Conservation (phyloP, 2,329 filamentous ascomycete species). For the Beauveria sp. region DNA sequence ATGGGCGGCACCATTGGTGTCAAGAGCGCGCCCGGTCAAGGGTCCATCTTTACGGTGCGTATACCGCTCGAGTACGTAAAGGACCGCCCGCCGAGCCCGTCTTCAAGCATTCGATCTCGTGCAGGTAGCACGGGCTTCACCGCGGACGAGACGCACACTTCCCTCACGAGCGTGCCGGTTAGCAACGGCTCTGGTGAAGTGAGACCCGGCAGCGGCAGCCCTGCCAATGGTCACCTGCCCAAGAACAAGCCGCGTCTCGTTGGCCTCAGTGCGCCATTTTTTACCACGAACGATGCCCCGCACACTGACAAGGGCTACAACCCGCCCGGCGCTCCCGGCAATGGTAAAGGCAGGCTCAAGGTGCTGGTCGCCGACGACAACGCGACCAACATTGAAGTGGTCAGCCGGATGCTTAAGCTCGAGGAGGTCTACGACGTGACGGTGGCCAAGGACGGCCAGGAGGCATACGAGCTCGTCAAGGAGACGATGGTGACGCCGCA, state of each 20-base stretch:
- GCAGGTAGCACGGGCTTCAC: constrained; percentile 37
- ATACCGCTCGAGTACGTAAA: constrained; percentile 74
- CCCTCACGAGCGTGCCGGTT: constrained; percentile 10
- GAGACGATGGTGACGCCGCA: constrained; percentile 55
- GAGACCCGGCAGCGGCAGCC: not conserved
- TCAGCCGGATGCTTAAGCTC: constrained; percentile 61
- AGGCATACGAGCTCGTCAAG: constrained; percentile 81
- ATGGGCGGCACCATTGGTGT: constrained; percentile 75
- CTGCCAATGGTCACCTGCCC: constrained; percentile 14
- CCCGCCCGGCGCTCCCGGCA: not conserved
- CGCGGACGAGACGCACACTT: not conserved
- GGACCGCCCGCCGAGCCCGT: constrained; percentile 41
- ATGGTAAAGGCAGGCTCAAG: constrained; percentile 44
- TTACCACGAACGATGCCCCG: constrained; percentile 38
- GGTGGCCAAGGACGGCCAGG: constrained; percentile 77
- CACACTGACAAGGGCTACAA: not conserved
- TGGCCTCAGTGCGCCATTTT: constrained; percentile 77
- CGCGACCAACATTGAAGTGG: constrained; percentile 50
- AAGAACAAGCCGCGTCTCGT: constrained; percentile 65
- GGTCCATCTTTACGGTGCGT: constrained; percentile 74
- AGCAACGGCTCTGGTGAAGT: not conserved
- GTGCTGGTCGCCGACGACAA: constrained; percentile 77
- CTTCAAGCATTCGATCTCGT: constrained; percentile 27
- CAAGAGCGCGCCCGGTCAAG: constrained; percentile 62
- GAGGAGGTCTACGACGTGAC: constrained; percentile 80